Base-by-base conservation (phyloP, 345 rosid species). In the Populus simonii region DNA sequence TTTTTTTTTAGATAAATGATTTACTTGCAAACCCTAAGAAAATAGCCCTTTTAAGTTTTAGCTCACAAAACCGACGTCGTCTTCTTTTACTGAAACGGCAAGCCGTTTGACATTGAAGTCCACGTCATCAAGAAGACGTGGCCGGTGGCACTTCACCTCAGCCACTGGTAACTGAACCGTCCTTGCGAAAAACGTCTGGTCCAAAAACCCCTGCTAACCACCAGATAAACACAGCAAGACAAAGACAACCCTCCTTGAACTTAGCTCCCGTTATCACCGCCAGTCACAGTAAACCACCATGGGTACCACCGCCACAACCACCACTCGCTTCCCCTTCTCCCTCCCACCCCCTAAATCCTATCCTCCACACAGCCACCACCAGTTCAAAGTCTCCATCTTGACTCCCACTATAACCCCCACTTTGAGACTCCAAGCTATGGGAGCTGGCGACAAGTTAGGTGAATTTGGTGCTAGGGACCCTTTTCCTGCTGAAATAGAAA, bases 401-500 rank as follows among this genome's bases (percentile, higher is more conserved):
- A 17, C 70, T 76, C 81, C 27, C 57, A 74, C 5, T 39, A 61
- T 66, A 53, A 71, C 55, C 36, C 12, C 41, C 31, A 12, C 65
- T 62, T 29, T 80, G 74, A 80, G 79, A 76, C 81, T 47, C 36
- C 78, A 76, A 38, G 90, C 86, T 8, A 0, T 38, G 76, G 4
- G 36, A 73, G 87, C 79, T 5, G 1, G 23, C 47, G 92, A 89
- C 73, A 1, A 51, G 61, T 23, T 83, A 78, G 94, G 93, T 17
- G 97, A 90, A 76, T 92, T 92, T 72, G 94, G 97, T 23, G 92
- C 89, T 11, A 82, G 94, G 57, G 94, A 90, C 84, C 94, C 94
- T 10, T 90, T 87, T 66, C 92, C 97, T 35, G 91, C 82, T 55
- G 99, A 96, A 83, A 6, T 96, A 67, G 99, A 89, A 45, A 96